Conservation (phyloP, 495 filamentous ascomycete species). For the Hypoxylon trugodes region DNA sequence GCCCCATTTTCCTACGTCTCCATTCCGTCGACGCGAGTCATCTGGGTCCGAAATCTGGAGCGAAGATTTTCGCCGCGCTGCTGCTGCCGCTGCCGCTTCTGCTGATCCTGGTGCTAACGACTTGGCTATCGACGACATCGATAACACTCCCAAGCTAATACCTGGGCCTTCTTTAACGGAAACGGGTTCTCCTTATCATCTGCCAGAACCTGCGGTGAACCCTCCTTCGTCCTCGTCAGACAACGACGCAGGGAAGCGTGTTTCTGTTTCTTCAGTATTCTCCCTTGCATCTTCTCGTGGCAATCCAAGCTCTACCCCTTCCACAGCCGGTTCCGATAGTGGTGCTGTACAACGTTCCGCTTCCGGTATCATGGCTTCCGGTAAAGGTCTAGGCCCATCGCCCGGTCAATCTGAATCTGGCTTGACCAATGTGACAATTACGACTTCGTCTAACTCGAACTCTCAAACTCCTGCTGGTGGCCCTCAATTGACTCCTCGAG, state of each 20-base stretch:
- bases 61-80: constrained; percentile 35
- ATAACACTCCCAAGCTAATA: constrained; percentile 55
- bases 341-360: constrained; percentile 42
- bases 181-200: constrained; percentile 36
- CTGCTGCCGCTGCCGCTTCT: constrained; percentile 20
- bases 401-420: constrained; percentile 57
- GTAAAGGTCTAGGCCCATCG: constrained; percentile 44
- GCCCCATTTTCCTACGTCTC: constrained; percentile 34
- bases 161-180: constrained; percentile 42
- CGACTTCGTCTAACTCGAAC: constrained; percentile 57
- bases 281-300: constrained; percentile 67
- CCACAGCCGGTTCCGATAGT: constrained; percentile 51
- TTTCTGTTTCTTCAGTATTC: constrained; percentile 72
- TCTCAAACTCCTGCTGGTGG: constrained; percentile 41
- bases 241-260: constrained; percentile 62
- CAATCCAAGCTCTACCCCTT: constrained; percentile 52
- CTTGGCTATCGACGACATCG: constrained; percentile 44
- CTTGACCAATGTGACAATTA: constrained; percentile 63
- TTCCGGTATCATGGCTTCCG: constrained; percentile 50
- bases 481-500: constrained; percentile 55
- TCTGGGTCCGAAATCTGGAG: constrained; percentile 44
- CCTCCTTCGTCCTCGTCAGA: constrained; percentile 52
- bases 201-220: constrained; percentile 58
- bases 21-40: constrained; percentile 44
- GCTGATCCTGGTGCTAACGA: constrained; percentile 33